A percentile compares a stretch with the other conserved stretches of the same genome.
phyloP scores from a whole-genome alignment of 2,329 filamentous ascomycete species.

The Periconia digitata region DNA sequence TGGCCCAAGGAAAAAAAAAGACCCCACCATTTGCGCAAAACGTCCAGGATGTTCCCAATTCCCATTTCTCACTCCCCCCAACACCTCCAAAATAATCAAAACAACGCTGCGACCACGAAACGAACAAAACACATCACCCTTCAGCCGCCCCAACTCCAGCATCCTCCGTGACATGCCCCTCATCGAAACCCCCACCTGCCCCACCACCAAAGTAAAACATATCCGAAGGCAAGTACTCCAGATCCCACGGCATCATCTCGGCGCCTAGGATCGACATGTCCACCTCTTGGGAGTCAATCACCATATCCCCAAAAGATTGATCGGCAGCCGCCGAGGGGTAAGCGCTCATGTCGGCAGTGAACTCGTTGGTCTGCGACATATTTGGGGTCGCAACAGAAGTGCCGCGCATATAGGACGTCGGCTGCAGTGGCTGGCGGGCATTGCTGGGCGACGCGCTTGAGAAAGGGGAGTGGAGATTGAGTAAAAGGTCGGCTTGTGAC shows the following conservation, averaged over 20 bases:
- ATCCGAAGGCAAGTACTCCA: slow-evolving; percentile 72
- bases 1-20: too few species aligned
- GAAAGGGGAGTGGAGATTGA: slow-evolving; percentile 54
- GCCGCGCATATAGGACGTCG: slow-evolving; percentile 21
- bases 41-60: too few species aligned
- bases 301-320: slow-evolving; percentile 55
- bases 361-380: slow-evolving; percentile 13
- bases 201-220: slow-evolving; percentile 51
- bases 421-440: slow-evolving; percentile 14
- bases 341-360: slow-evolving; percentile 28
- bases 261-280: slow-evolving; percentile 70
- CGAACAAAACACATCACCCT: too few species aligned
- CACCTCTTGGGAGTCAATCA: slow-evolving; percentile 76
- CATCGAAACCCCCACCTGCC: too few species aligned
- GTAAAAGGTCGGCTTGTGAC: slow-evolving; percentile 50
- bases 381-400: slow-evolving; percentile 23
- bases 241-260: slow-evolving; percentile 70
- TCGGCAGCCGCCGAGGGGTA: slow-evolving; percentile 31
- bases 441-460: slow-evolving; percentile 25
- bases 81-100: too few species aligned
- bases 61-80: too few species aligned
- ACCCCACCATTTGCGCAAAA: too few species aligned
- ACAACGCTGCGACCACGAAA: too few species aligned
- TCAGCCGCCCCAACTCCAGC: too few species aligned
- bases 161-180: too few species aligned